Evolutionary conservation across 1,139 yeast genomes (phyloP).

Genomic region (Candida glucosophila): DNA sequence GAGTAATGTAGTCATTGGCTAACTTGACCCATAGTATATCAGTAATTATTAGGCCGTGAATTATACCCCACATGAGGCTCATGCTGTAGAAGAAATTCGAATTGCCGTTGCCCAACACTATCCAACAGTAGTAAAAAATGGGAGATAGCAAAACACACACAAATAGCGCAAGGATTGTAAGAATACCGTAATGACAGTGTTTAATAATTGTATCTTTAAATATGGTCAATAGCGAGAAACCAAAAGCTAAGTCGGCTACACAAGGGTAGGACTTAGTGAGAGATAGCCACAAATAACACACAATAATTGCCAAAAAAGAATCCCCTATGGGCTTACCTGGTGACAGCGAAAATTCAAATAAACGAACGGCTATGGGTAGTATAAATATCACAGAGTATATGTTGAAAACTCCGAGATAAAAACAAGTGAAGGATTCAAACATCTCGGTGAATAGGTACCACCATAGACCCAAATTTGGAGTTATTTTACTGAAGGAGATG

Average conservation of each 20-base stretch:
- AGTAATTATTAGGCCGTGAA: conserved; percentile 58
- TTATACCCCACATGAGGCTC: conserved; percentile 71
- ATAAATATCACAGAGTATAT: conserved; percentile 61
- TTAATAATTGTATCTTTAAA: conserved; percentile 36
- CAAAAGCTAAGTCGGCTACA: conserved; percentile 74
- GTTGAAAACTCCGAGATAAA: conserved; percentile 79
- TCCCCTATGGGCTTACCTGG: conserved; percentile 32
- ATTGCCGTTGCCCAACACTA: conserved; percentile 88
- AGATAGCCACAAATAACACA: conserved; percentile 57
- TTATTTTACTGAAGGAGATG: conserved; percentile 55
- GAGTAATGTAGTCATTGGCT: conserved; percentile 59
- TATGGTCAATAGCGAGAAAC: conserved; percentile 51
- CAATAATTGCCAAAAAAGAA: conserved; percentile 59
- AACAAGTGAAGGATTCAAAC: conserved; percentile 81
- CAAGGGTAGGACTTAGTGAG: conserved; percentile 84
- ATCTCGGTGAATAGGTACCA: conserved; percentile 97
- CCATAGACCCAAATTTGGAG: conserved; percentile 91
- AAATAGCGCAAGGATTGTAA: conserved; percentile 30
- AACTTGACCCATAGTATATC: conserved; percentile 83
- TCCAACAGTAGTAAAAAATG: conserved; percentile 90
- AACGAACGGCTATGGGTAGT: conserved; percentile 66
- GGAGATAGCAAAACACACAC: conserved; percentile 55
- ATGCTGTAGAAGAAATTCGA: conserved; percentile 94
- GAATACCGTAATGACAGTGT: conserved; percentile 24
- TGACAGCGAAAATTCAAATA: conserved; percentile 23